Evolutionary conservation across 2,329 filamentous ascomycete species (phyloP), one percentile per base, ranked within the genome.

Genomic region (Talaromyces sp.): DNA sequence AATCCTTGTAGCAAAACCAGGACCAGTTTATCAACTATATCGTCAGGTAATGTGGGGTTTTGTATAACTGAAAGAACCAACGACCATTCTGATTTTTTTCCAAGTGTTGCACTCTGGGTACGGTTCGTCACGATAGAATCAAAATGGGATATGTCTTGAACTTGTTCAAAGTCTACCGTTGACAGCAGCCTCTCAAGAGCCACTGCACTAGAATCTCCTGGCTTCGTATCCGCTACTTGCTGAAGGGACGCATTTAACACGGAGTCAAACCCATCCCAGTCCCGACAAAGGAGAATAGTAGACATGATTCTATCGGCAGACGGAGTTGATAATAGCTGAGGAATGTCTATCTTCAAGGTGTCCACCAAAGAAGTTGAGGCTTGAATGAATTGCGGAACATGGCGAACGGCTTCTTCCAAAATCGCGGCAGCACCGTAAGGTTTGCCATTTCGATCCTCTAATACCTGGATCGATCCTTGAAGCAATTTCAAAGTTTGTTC

Each of bases 241-340:
- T 69, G 65, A 51, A 76, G 75, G 65, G 68, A 67, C 57, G 63
- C 72, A 70, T 70, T 59, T 72, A 77, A 58, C 66, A 75, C 43
- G 73, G 72, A 17, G 78, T 75, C 31, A 61, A 75, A 78, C 3
- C 69, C 72, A 61, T 73, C 65, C 68, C 71, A 74, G 19, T 77
- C 70, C 1, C 82, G 80, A 46, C 87, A 77, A 0, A 82, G 72
- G 54, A 86, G 82, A 0, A 96, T 77, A 11, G 86, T 84, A 0
- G 86, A 83, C 8, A 92, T 77, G 0, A 96, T 72, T 56, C 87
- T 82, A 1, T 82, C 74, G 0, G 85, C 84, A 1, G 91, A 92
- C 0, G 89, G 84, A 0, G 90, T 92, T 1, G 82, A 74, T 2
- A 92, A 74, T 17, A 94, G 75, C 1, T 78, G 74, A 0, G 83